A percentile compares a stretch with the other conserved stretches of the same genome.
These are phyloP conservation scores for Heritiera littoralis DNA, from an alignment of 345 rosid genomes.

Conservation along the genomic window DNA sequence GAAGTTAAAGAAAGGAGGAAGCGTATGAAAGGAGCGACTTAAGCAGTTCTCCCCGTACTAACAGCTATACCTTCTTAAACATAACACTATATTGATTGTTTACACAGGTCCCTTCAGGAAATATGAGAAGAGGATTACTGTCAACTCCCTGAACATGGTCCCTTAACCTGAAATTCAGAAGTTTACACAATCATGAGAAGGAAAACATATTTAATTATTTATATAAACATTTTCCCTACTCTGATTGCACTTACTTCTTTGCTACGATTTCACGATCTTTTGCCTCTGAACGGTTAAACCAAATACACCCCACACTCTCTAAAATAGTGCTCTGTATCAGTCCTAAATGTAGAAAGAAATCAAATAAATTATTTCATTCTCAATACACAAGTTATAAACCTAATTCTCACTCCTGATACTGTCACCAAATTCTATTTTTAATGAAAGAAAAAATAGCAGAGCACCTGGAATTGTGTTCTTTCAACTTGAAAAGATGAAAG, in stretches of 20 bases:
- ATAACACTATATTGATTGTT: conserved; percentile 93
- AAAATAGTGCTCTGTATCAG: conserved; percentile 90
- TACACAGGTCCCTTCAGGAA: conserved; percentile 98
- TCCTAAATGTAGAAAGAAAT: conserved; percentile 52
- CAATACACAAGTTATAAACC: not conserved
- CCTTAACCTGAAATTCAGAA: conserved; percentile 64
- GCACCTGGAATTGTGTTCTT: not conserved
- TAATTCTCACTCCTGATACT: not conserved
- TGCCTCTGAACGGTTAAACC: conserved; percentile 93
- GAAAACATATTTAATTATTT: not conserved
- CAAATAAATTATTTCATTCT: conserved; percentile 12
- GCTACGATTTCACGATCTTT: conserved; percentile 97
- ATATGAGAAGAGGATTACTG: conserved; percentile 95
- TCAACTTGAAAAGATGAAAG: conserved; percentile 1
- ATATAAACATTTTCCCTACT: not conserved
- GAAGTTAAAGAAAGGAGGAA: conserved; percentile 18
- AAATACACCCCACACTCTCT: conserved; percentile 96
- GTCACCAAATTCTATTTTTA: conserved; percentile 5
- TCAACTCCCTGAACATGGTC: conserved; percentile 86
- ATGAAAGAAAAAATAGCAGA: not conserved
- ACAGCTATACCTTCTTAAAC: conserved; percentile 82
- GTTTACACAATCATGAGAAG: conserved; percentile 24
- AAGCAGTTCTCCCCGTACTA: conserved; percentile 5
- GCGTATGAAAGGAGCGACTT: not conserved
- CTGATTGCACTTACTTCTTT: conserved; percentile 60